Evolutionary conservation across 768 basidiomycete genomes (phyloP).

Genomic region (Panus rudis): DNA sequence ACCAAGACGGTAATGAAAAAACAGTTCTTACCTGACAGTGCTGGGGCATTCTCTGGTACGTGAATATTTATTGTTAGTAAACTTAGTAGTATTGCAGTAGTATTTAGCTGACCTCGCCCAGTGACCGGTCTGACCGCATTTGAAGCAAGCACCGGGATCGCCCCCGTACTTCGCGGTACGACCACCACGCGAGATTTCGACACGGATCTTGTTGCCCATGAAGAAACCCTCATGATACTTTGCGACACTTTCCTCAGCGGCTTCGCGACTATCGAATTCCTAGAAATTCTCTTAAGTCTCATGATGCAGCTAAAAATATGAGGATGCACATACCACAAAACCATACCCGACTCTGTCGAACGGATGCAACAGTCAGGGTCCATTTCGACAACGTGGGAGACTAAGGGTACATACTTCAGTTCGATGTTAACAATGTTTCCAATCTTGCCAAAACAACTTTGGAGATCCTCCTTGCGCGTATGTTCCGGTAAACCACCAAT

Average conservation of each 20-base stretch:
- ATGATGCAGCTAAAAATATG: conserved; percentile 3
- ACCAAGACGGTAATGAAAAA: not conserved
- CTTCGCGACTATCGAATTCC: conserved; percentile 79
- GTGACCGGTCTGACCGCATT: conserved; percentile 78
- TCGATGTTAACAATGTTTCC: conserved; percentile 72
- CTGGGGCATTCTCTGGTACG: conserved; percentile 65
- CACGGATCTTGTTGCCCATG: conserved; percentile 89
- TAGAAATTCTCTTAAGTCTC: conserved; percentile 20
- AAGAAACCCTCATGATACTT: conserved; percentile 88
- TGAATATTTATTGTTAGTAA: conserved; percentile 2
- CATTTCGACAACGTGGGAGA: not conserved
- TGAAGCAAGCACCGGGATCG: conserved; percentile 87
- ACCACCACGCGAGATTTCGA: conserved; percentile 79
- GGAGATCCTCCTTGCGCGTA: conserved; percentile 78
- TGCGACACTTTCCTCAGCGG: conserved; percentile 80
- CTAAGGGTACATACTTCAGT: conserved; percentile 58
- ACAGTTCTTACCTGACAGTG: conserved; percentile 35
- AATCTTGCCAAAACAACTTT: conserved; percentile 81
- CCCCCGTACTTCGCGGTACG: conserved; percentile 73
- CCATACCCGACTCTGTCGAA: conserved; percentile 71
- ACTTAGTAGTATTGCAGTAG: conserved; percentile 3
- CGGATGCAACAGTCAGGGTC: conserved; percentile 12
- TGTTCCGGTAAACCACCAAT: conserved; percentile 85
- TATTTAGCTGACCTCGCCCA: conserved; percentile 68
- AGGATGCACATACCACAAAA: conserved; percentile 63